These are phyloP conservation scores for Penicillium sp. DNA, from an alignment of 2,329 filamentous ascomycete species.

Conservation along the genomic window DNA sequence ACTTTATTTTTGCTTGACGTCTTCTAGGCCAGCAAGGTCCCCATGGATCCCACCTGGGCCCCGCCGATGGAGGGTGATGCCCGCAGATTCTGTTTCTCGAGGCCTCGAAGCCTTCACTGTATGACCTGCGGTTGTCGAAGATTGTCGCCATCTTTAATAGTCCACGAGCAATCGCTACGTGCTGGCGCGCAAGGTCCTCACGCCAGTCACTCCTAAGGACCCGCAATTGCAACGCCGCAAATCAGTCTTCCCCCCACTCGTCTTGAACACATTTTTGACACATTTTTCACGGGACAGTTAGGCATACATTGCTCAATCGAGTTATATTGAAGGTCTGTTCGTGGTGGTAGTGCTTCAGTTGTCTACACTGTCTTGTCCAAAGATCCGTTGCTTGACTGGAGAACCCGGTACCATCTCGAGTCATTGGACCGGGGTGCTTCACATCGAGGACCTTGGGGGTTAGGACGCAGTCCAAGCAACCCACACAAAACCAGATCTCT, in stretches of 20 bases:
- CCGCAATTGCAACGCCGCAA: conserved; percentile 2
- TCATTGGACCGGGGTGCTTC: conserved; percentile 14
- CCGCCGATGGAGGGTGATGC: conserved; percentile 6
- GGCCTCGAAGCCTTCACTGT: not conserved
- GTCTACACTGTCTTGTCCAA: conserved; percentile 7
- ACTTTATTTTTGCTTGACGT: conserved; percentile 21
- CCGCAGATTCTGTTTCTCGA: conserved; percentile 18
- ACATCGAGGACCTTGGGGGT: conserved; percentile 24
- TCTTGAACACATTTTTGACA: not conserved
- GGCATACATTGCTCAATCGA: conserved; percentile 6
- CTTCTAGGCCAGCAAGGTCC: conserved; percentile 32
- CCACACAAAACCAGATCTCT: conserved; percentile 5
- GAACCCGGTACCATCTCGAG: conserved; percentile 10
- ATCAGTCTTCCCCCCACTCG: not conserved
- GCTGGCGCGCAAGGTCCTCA: conserved; percentile 12
- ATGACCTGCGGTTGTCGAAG: not conserved
- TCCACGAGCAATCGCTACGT: not conserved
- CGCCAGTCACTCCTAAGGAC: not conserved
- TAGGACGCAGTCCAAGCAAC: conserved; percentile 8
- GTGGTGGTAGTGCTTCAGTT: not conserved
- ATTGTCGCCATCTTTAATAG: not conserved
- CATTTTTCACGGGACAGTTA: not conserved
- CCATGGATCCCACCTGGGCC: conserved; percentile 18
- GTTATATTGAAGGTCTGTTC: not conserved
- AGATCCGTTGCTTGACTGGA: conserved; percentile 11